Evolutionary conservation across 179 eudicot species (phyloP), one percentile per base, ranked within the genome.

Genomic region (Silene vulgaris): DNA sequence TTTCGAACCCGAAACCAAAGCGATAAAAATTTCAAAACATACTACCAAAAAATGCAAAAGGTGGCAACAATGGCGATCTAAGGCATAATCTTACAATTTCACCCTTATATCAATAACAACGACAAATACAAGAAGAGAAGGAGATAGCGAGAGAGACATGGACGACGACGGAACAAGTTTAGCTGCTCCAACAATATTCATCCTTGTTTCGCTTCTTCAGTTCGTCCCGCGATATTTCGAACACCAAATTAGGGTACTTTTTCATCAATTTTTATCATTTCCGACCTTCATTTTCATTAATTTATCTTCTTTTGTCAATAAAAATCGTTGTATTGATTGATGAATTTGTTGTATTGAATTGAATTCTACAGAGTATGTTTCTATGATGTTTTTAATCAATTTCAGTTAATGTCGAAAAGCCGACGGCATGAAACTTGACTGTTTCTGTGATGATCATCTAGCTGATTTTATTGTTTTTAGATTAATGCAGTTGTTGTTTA

Each of bases 181-280:
- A 13, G 89, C 94, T 50, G 97, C 97, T 81, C 97, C 97, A 4
- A 64, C 83, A 17, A 84, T 91, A 60, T 87, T 91, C 88, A 50
- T 83, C 69, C 72, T 90, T 63, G 84, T 91, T 69, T 64, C 83
- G 28, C 66, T 80, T 32, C 77, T 91, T 68, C 92, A 90, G 21
- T 80, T 81, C 52, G 32, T 82, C 43, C 86, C 92, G 14, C 76
- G 82, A 64, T 88, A 83, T 67, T 30, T 86, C 23, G 97, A 88
- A 21, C 75, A 77, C 14, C 75, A 81, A 72, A 86, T 84, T 57
- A 86, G 77, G 87, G 93, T 86, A 82, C 60, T 48, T 61, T 48
- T 20, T 8, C 14, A 13, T 52, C 59, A 14, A 52, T 52, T 52
- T 8, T 40, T 7, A 40, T 40, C 12, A 40, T 40, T 12, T 40